Conservation (phyloP, 306 rosid genomes). For the Rosa persica region DNA sequence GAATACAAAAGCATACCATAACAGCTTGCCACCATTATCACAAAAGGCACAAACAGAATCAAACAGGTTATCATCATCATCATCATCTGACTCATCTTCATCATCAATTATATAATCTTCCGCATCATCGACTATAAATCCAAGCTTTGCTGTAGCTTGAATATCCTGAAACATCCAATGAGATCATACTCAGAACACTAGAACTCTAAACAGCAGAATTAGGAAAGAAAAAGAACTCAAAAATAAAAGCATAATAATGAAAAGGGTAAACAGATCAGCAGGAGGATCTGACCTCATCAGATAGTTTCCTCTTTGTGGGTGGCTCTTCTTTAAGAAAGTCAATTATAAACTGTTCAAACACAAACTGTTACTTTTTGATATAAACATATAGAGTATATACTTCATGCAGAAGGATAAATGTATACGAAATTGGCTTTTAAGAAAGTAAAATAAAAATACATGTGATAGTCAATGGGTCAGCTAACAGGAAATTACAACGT, state of each 20-base stretch:
- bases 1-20: constrained; percentile 52
- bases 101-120: constrained; percentile 49
- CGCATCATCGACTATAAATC: constrained; percentile 65
- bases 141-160: constrained; percentile 49
- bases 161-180: constrained; percentile 49
- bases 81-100: constrained; percentile 56
- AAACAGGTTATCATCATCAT: constrained; percentile 61
- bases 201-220: constrained; percentile 18
- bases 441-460: background rate
- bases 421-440: background rate
- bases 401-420: background rate
- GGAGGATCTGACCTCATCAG: constrained; percentile 55
- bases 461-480: background rate
- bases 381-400: background rate
- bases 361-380: constrained; percentile 16
- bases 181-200: constrained; percentile 18
- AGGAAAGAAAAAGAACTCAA: background rate
- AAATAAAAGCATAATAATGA: constrained; percentile 7
- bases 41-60: constrained; percentile 87
- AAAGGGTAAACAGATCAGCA: constrained; percentile 19
- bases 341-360: constrained; percentile 61
- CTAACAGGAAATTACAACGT: background rate
- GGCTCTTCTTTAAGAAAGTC: constrained; percentile 53
- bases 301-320: constrained; percentile 33
- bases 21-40: constrained; percentile 79